Percentiles rank a stretch among this genome's conserved stretches.
Conservation (phyloP, 768 basidiomycete species). For the Russula brevipes region DNA sequence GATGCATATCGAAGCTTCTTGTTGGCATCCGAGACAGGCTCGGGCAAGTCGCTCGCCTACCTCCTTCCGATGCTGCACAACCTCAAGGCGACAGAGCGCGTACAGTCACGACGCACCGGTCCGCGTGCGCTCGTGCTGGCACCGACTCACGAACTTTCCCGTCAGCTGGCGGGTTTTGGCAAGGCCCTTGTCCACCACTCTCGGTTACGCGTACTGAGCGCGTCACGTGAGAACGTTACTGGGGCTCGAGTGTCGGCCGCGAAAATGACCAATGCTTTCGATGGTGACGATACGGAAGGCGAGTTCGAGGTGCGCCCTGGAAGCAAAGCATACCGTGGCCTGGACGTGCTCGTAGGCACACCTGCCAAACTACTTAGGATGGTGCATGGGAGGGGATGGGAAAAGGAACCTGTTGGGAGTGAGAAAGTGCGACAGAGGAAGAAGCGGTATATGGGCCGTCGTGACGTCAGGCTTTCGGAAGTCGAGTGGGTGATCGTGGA, state of each 20-base stretch:
- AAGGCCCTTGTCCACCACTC: slow-evolving; percentile 69
- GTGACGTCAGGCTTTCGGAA: slow-evolving; percentile 57
- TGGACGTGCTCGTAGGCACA: slow-evolving; percentile 63
- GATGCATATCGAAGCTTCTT: slow-evolving; percentile 48
- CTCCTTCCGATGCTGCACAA: slow-evolving; percentile 77
- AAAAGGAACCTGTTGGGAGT: slow-evolving; percentile 35
- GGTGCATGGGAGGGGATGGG: slow-evolving; percentile 51
- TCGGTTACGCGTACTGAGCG: slow-evolving; percentile 72
- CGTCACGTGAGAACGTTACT: slow-evolving; percentile 52
- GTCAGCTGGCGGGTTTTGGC: slow-evolving; percentile 71
- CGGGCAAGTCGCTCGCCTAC: slow-evolving; percentile 89
- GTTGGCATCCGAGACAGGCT: slow-evolving; percentile 85
- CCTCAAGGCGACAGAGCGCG: slow-evolving; percentile 61
- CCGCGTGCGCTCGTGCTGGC: slow-evolving; percentile 80
- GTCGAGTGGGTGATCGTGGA: slow-evolving; percentile 90
- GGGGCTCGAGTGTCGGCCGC: slow-evolving; percentile 37
- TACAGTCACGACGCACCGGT: slow-evolving; percentile 24
- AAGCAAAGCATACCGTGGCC: slow-evolving; percentile 27
- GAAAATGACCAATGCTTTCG: slow-evolving; percentile 41
- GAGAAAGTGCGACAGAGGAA: slow-evolving; percentile 31
- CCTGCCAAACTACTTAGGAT: slow-evolving; percentile 60
- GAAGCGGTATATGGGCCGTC: slow-evolving; percentile 43
- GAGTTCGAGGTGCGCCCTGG: slow-evolving; percentile 27
- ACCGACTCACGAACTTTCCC: slow-evolving; percentile 84
- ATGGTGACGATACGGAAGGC: slow-evolving; percentile 24